Percentiles rank a stretch among this genome's conserved stretches.
These are phyloP conservation scores for Chaetomidium leptoderma DNA, from an alignment of 495 filamentous ascomycete genomes.

Conservation along the genomic window DNA sequence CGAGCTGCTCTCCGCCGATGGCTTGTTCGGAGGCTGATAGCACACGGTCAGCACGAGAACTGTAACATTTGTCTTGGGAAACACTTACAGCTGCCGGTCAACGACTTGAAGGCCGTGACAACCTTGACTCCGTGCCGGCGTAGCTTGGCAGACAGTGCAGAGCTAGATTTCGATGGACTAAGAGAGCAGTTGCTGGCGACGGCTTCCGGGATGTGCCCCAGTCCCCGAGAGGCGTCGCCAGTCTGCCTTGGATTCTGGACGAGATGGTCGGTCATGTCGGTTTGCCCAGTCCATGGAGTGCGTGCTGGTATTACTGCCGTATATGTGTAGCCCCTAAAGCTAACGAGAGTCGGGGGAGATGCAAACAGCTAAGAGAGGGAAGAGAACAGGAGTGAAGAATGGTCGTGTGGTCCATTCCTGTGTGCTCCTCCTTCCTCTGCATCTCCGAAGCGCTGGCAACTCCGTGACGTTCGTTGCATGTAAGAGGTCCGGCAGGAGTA, in stretches of 20 bases:
- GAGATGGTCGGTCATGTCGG: constrained; percentile 30
- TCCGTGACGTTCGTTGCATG: neutral
- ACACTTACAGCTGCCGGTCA: constrained; percentile 43
- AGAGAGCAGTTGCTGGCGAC: constrained; percentile 4
- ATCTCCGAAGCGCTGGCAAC: neutral
- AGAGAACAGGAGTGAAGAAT: neutral
- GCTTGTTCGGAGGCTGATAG: constrained; percentile 28
- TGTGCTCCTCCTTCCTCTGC: neutral
- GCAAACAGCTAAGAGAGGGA: neutral
- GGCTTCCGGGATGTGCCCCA: constrained; percentile 5
- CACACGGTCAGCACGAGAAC: constrained; percentile 6
- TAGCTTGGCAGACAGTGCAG: constrained; percentile 31
- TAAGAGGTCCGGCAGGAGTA: neutral
- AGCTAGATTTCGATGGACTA: constrained; percentile 1
- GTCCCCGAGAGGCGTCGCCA: constrained; percentile 7
- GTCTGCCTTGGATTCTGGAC: constrained; percentile 17
- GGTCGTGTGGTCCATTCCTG: neutral
- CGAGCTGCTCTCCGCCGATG: constrained; percentile 2
- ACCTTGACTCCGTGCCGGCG: constrained; percentile 42
- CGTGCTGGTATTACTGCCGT: constrained; percentile 9
- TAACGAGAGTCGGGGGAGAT: constrained; percentile 20
- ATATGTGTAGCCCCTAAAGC: constrained; percentile 5
- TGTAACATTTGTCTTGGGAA: neutral
- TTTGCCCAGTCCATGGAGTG: constrained; percentile 21
- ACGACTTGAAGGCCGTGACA: constrained; percentile 42